Percentiles rank a stretch among this genome's conserved stretches.
These are phyloP conservation scores for Triticum urartu DNA, from an alignment of 176 grass and related monocot genomes.

Conservation along the genomic window DNA sequence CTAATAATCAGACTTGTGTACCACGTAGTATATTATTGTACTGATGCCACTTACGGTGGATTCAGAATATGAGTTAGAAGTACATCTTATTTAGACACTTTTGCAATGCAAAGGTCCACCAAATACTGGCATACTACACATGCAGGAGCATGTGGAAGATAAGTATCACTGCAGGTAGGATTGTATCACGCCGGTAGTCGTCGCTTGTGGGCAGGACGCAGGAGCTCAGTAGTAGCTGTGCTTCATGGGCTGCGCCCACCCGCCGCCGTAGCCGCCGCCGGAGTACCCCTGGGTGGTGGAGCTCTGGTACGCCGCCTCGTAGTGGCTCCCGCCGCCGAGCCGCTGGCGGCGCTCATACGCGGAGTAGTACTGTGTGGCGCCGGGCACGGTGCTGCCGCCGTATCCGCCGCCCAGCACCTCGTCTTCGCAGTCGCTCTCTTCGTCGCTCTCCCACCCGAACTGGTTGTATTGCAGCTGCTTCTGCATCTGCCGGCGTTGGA, in stretches of 20 bases:
- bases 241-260: background rate
- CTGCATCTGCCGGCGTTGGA: background rate
- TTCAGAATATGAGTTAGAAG: background rate
- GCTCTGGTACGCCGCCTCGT: constrained; percentile 25
- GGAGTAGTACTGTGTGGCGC: background rate
- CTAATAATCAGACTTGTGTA: constrained; percentile 7
- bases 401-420: background rate
- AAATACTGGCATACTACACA: background rate
- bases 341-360: constrained; percentile 3
- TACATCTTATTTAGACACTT: constrained; percentile 26
- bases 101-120: background rate
- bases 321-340: background rate
- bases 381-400: background rate
- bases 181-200: background rate
- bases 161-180: too few species aligned
- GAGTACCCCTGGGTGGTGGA: constrained; percentile 1
- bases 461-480: background rate
- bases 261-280: background rate
- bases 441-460: background rate
- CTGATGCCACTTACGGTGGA: background rate
- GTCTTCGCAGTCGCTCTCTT: constrained; percentile 42
- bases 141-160: background rate
- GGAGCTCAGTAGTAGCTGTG: background rate
- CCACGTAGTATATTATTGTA: background rate
- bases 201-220: background rate